phyloP scores from a whole-genome alignment of 1,284 basidiomycete species.

The Erythrobasidium hasegawianum region DNA sequence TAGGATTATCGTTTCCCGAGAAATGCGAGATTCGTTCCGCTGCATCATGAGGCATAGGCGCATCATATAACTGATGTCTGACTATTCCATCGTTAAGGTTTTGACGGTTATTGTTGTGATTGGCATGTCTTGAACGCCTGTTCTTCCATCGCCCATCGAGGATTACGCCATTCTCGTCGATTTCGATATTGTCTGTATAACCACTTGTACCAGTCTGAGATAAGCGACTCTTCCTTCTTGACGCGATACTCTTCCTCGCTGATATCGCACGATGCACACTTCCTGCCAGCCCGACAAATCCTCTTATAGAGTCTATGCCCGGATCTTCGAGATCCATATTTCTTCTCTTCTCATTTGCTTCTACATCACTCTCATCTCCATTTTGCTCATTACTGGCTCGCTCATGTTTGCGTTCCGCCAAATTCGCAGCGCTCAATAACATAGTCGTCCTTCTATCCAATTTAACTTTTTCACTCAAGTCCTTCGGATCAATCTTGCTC shows the following conservation, averaged over 20 bases:
- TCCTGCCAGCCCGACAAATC: conserved; percentile 82
- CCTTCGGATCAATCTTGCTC: conserved; percentile 81
- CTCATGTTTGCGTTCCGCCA: conserved; percentile 54
- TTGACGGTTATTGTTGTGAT: conserved; percentile 37
- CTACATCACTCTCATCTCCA: conserved; percentile 54
- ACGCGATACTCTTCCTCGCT: conserved; percentile 23
- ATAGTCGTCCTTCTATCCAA: conserved; percentile 82
- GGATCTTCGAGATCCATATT: conserved; percentile 61
- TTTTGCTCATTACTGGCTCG: conserved; percentile 58
- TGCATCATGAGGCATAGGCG: conserved; percentile 36
- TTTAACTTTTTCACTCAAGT: conserved; percentile 56
- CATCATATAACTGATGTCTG: conserved; percentile 76
- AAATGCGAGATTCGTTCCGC: conserved; percentile 41
- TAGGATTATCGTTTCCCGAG: conserved; percentile 23
- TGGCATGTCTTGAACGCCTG: conserved; percentile 25
- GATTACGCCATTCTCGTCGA: conserved; percentile 54
- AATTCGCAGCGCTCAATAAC: conserved; percentile 55
- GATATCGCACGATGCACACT: conserved; percentile 72
- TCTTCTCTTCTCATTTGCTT: conserved; percentile 48
- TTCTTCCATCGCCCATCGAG: conserved; percentile 47
- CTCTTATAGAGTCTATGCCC: conserved; percentile 80
- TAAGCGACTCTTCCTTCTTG: conserved; percentile 4
- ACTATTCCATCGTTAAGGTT: conserved; percentile 50
- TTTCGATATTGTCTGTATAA: conserved; percentile 17
- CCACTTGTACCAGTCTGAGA: conserved; percentile 14